A percentile compares a stretch with the other conserved stretches of the same genome.
phyloP scores from a whole-genome alignment of 371 early-diverging fungal genomes.

The Entomophthora muscae region DNA sequence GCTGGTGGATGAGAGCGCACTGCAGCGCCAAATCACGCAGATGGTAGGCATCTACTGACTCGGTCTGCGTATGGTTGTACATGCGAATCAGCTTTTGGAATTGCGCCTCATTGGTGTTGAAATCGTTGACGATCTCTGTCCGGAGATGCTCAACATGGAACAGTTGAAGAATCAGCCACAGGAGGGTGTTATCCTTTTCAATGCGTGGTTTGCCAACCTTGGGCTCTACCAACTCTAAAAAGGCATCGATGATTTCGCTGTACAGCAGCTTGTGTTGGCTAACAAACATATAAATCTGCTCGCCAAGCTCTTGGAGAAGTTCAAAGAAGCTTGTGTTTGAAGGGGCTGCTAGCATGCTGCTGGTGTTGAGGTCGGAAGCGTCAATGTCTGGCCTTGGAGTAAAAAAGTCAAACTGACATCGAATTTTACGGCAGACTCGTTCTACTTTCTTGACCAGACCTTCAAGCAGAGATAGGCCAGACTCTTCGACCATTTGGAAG shows the following conservation, averaged over 20 bases:
- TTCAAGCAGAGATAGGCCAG: not conserved
- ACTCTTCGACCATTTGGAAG: not conserved
- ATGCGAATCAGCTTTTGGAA: slow-evolving; percentile 45
- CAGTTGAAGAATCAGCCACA: not conserved
- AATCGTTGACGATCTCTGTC: slow-evolving; percentile 29
- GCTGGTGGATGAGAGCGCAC: slow-evolving; percentile 43
- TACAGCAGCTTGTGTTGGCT: not conserved
- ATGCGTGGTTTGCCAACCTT: not conserved
- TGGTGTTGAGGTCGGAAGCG: not conserved
- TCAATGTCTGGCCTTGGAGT: not conserved
- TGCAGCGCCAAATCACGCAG: slow-evolving; percentile 57
- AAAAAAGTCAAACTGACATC: not conserved
- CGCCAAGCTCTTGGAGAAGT: not conserved
- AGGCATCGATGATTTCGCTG: not conserved
- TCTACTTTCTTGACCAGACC: not conserved
- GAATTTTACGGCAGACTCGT: not conserved
- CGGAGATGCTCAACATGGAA: slow-evolving; percentile 24
- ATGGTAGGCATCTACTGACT: slow-evolving; percentile 51
- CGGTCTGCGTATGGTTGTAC: slow-evolving; percentile 55
- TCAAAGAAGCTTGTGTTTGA: not conserved
- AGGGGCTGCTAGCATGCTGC: not conserved
- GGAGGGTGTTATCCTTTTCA: not conserved
- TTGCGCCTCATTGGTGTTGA: slow-evolving; percentile 48
- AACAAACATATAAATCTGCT: not conserved
- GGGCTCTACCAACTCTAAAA: not conserved